Conservation (phyloP, 140 eudicot genomes). For the Bidens hawaiensis region DNA sequence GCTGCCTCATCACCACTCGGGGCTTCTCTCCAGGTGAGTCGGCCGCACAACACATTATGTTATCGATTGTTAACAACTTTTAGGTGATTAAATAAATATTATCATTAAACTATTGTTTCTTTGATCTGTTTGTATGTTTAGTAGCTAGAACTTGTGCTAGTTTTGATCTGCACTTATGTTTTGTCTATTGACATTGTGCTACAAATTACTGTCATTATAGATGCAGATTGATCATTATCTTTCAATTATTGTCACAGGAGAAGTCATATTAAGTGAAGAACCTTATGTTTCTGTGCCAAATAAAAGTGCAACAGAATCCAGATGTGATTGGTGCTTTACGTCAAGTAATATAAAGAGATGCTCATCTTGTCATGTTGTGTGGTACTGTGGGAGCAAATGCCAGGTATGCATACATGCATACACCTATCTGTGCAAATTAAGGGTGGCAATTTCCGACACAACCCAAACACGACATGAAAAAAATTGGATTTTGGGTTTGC, state of each 20-base stretch:
- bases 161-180: conserved; percentile 3
- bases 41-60: not conserved
- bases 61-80: not conserved
- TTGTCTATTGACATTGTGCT: not conserved
- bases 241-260: conserved; percentile 42
- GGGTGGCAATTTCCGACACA: too few species aligned
- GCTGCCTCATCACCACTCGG: conserved; percentile 71
- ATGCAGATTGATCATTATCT: not conserved
- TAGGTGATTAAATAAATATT: not conserved
- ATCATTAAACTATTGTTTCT: not conserved
- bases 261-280: conserved; percentile 60
- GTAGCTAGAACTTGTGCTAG: not conserved
- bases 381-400: conserved; percentile 79
- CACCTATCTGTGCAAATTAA: too few species aligned
- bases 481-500: too few species aligned
- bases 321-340: conserved; percentile 80
- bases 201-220: not conserved
- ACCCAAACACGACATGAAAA: too few species aligned
- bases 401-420: too few species aligned
- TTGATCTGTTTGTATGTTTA: not conserved
- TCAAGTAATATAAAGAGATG: conserved; percentile 66
- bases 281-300: conserved; percentile 87
- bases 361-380: conserved; percentile 82
- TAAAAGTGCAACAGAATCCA: conserved; percentile 38
- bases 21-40: conserved; percentile 71